Conservation (phyloP, 2,329 filamentous ascomycete genomes). For the Botrytis deweyae region DNA sequence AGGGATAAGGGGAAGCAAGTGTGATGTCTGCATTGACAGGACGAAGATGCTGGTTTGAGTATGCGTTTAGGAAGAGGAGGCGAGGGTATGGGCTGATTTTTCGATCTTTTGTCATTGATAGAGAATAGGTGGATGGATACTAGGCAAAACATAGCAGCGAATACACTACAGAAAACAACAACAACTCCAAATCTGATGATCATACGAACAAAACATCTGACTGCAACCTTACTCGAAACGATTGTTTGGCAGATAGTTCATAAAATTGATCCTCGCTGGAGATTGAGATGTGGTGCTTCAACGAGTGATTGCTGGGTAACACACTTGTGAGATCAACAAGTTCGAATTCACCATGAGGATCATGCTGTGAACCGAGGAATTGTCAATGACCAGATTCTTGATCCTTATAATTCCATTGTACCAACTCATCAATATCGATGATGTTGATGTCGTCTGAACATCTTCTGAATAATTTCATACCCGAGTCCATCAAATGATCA, state of each 20-base stretch:
- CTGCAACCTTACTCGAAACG: too few species aligned
- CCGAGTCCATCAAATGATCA: neutral
- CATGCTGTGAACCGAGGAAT: neutral
- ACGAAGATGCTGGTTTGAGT: neutral
- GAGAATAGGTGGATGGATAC: neutral
- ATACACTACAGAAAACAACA: neutral
- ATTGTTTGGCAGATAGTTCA: too few species aligned
- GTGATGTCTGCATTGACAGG: neutral
- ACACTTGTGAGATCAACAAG: neutral
- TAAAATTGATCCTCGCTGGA: neutral
- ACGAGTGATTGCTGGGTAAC: neutral
- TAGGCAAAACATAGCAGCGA: neutral
- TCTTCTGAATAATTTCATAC: neutral
- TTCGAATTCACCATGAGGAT: neutral
- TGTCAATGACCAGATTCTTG: neutral
- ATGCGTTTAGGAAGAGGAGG: neutral
- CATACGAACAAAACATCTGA: too few species aligned
- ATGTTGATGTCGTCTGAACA: too few species aligned
- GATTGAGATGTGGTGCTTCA: neutral
- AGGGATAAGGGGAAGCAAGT: neutral
- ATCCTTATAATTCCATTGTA: neutral
- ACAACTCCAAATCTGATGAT: too few species aligned
- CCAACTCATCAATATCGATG: neutral
- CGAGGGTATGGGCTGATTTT: too few species aligned
- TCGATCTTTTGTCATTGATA: neutral